Conservation (phyloP, 768 basidiomycete species). For the Lentinula detonsa region DNA sequence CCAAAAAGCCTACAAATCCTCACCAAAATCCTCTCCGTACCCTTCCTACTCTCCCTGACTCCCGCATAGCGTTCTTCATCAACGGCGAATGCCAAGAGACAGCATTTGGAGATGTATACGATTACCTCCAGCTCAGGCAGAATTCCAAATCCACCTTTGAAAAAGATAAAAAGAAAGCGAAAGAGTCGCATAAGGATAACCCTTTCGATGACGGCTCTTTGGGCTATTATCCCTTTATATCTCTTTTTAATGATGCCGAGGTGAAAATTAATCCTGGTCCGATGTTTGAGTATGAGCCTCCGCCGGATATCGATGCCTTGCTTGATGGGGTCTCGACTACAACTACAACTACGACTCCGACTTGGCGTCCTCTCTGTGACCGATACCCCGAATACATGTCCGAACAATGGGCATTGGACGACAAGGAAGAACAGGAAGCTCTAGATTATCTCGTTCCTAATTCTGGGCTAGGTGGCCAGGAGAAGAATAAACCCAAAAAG, state of each 20-base stretch:
- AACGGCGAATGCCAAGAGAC: slow-evolving; percentile 82
- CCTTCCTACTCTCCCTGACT: slow-evolving; percentile 63
- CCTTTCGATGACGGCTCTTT: slow-evolving; percentile 90
- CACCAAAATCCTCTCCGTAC: slow-evolving; percentile 36
- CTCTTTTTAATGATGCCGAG: slow-evolving; percentile 85
- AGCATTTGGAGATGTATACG: slow-evolving; percentile 86
- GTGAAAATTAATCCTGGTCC: slow-evolving; percentile 89
- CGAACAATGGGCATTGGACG: slow-evolving; percentile 77
- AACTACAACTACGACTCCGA: no score
- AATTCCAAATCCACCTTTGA: slow-evolving; percentile 54
- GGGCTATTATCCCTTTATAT: slow-evolving; percentile 95
- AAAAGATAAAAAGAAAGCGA: slow-evolving; percentile 47
- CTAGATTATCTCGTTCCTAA: slow-evolving; percentile 27
- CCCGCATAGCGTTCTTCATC: slow-evolving; percentile 83
- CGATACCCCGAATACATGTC: slow-evolving; percentile 81
- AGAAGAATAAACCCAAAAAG: not conserved
- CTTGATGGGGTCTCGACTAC: slow-evolving; percentile 21
- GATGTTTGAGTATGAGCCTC: slow-evolving; percentile 75
- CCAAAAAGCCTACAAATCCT: slow-evolving; percentile 16
- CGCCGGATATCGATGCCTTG: slow-evolving; percentile 66
- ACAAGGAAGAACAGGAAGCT: slow-evolving; percentile 69
- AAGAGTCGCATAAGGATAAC: slow-evolving; percentile 69
- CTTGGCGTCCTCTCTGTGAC: slow-evolving; percentile 77
- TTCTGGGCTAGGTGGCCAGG: slow-evolving; percentile 28
- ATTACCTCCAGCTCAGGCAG: slow-evolving; percentile 78